These are phyloP conservation scores for Glebionis coronaria DNA, from an alignment of 129 eudicot genomes.

Conservation along the genomic window DNA sequence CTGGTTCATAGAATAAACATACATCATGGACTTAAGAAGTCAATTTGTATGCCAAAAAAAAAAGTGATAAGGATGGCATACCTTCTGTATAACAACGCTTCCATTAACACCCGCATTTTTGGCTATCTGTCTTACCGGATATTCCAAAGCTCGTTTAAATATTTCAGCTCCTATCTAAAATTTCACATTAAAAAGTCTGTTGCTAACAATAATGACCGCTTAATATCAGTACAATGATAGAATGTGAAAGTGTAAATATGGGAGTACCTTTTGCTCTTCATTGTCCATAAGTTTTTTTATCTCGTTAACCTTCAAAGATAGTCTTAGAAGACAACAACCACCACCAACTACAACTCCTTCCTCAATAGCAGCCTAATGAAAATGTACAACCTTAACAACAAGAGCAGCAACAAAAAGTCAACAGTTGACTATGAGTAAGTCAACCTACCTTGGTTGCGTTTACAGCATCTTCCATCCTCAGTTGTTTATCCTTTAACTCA, in stretches of 20 bases:
- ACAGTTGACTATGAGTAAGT: conserved; percentile 18
- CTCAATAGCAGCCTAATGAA: conserved; percentile 47
- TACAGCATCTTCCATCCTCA: conserved; percentile 90
- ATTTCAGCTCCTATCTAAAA: conserved; percentile 84
- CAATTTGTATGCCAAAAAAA: too few species aligned
- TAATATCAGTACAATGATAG: background rate
- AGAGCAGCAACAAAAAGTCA: conserved; percentile 1
- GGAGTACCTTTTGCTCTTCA: conserved; percentile 77
- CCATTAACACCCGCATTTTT: conserved; percentile 87
- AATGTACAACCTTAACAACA: conserved; percentile 11
- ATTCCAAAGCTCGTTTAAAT: conserved; percentile 64
- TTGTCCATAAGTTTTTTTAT: conserved; percentile 61
- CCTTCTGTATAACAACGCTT: conserved; percentile 71
- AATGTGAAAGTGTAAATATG: conserved; percentile 9
- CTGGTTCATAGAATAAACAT: too few species aligned
- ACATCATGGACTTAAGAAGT: too few species aligned
- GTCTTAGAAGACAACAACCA: conserved; percentile 82
- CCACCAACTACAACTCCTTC: conserved; percentile 98
- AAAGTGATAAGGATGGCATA: conserved; percentile 8
- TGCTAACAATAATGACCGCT: background rate
- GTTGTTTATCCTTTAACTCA: conserved; percentile 79
- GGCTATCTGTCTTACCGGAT: conserved; percentile 81
- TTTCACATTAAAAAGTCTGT: conserved; percentile 13
- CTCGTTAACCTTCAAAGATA: conserved; percentile 53
- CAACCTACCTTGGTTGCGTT: conserved; percentile 85